phyloP scores from a whole-genome alignment of 345 rosid species.

The Gossypium herbaceum region DNA sequence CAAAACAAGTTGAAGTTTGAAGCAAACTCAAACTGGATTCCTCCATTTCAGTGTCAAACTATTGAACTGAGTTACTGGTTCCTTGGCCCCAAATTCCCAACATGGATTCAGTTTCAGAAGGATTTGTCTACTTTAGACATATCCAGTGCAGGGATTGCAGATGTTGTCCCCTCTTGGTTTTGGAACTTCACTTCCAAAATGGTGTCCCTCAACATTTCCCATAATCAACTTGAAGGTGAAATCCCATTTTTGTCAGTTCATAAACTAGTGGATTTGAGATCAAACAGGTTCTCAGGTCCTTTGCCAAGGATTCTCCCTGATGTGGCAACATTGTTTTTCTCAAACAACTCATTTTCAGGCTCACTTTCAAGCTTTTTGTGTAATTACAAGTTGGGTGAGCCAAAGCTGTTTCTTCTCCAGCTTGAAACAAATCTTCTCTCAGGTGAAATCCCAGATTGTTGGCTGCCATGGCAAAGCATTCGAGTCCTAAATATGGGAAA shows the following conservation, averaged over 20 bases:
- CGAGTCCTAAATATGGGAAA: constrained; percentile 12
- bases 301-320: not conserved
- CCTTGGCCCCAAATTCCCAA: not conserved
- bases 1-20: not conserved
- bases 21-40: not conserved
- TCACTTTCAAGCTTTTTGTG: not conserved
- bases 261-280: constrained; percentile 5
- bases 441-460: constrained; percentile 9
- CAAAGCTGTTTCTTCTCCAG: not conserved
- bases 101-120: constrained; percentile 10
- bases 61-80: not conserved
- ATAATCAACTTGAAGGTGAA: constrained; percentile 6
- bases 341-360: constrained; percentile 20
- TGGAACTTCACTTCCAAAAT: not conserved
- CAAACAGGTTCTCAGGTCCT: constrained; percentile 1
- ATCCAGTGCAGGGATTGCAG: constrained; percentile 10
- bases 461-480: not conserved
- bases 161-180: constrained; percentile 8
- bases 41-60: not conserved
- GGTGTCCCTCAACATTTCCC: not conserved
- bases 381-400: not conserved
- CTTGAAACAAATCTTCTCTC: not conserved
- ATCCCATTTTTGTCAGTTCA: not conserved
- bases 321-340: constrained; percentile 39
- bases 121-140: constrained; percentile 9